Base-by-base conservation (phyloP, 106 monocot genomes). In the Allium sativum region DNA sequence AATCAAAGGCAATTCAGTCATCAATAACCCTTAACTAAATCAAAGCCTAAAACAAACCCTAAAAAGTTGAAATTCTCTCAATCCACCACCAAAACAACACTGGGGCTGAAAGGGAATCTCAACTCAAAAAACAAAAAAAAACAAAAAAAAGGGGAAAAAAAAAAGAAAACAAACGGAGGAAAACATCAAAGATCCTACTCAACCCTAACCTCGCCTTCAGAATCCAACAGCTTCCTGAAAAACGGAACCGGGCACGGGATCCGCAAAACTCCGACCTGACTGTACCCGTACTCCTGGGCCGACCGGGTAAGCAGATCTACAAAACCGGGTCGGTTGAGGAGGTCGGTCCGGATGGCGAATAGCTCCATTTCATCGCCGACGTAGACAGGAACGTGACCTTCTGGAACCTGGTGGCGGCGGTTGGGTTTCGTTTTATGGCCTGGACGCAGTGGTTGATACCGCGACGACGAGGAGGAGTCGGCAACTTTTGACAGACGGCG, bases 351-450 rank as follows among this genome's bases (percentile, higher is more conserved):
- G 11, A 87, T 79, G 2, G 61, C 73, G 70, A 87, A 87, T 44
- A 80, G 72, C 72, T 72, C 88, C 84, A 80, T 77, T 72, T 84
- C 84, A 10, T 88, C 84, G 13, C 88, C 88, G 12, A 88, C 88
- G 75, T 66, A 78, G 9, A 88, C 75, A 41, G 84, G 84, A 46
- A 88, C 73, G 70, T 88, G 84, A 12, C 88, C 88, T 13, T 45
- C 45, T 10, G 61, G 61, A 11, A 62, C 61, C 61, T 20, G 18
- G 8, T 10, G 13, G 4, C 45, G 45, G 12, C 61, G 61, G 19
- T 46, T 7, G 61, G 40, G 41, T 12, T 58, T 58, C 31, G 31
- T 31, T 31, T 31, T 31, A 31, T 31, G 31, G 19, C 61, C 60
- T 14, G 6, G n/a, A 12, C 44, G 14, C 4, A 67, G 68, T 40